phyloP scores from a whole-genome alignment of 495 filamentous ascomycete genomes.

The Rhizodiscina lignyota region DNA sequence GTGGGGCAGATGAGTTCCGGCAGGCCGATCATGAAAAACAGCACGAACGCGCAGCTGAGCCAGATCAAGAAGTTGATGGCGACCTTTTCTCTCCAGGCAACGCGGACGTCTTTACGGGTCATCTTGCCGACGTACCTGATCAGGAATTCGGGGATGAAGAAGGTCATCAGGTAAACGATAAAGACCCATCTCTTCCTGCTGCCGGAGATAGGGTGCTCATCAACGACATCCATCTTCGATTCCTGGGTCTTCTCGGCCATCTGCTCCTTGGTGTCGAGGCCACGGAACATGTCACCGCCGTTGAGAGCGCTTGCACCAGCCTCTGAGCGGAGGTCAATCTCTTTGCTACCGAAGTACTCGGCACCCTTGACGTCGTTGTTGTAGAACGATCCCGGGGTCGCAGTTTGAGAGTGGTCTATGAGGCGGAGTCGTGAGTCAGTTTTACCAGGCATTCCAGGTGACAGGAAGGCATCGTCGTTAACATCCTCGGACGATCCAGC shows the following conservation, averaged over 20 bases:
- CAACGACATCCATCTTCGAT: slow-evolving; percentile 77
- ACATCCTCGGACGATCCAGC: slow-evolving; percentile 27
- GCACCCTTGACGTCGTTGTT: slow-evolving; percentile 58
- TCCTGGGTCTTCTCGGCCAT: slow-evolving; percentile 94
- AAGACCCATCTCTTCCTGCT: slow-evolving; percentile 85
- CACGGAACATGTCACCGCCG: slow-evolving; percentile 92
- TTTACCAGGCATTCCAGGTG: slow-evolving; percentile 13
- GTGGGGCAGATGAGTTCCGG: slow-evolving; percentile 79
- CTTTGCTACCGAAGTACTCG: slow-evolving; percentile 68
- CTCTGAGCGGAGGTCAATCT: slow-evolving; percentile 75
- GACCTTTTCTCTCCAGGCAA: slow-evolving; percentile 92
- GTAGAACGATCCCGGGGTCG: slow-evolving; percentile 39
- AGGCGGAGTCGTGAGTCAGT: slow-evolving; percentile 56
- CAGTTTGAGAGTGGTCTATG: slow-evolving; percentile 36
- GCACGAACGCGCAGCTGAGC: slow-evolving; percentile 59
- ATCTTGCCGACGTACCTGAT: slow-evolving; percentile 69
- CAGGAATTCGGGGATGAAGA: slow-evolving; percentile 68
- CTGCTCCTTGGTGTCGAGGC: slow-evolving; percentile 81
- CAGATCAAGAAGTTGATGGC: slow-evolving; percentile 98
- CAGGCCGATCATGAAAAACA: slow-evolving; percentile 75
- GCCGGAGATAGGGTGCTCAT: slow-evolving; percentile 59
- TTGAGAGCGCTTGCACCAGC: slow-evolving; percentile 78
- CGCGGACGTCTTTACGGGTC: slow-evolving; percentile 81
- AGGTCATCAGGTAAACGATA: slow-evolving; percentile 75
- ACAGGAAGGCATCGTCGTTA: slow-evolving; percentile 25